phyloP scores from a whole-genome alignment of 345 rosid genomes.

The Nephelium lappaceum region DNA sequence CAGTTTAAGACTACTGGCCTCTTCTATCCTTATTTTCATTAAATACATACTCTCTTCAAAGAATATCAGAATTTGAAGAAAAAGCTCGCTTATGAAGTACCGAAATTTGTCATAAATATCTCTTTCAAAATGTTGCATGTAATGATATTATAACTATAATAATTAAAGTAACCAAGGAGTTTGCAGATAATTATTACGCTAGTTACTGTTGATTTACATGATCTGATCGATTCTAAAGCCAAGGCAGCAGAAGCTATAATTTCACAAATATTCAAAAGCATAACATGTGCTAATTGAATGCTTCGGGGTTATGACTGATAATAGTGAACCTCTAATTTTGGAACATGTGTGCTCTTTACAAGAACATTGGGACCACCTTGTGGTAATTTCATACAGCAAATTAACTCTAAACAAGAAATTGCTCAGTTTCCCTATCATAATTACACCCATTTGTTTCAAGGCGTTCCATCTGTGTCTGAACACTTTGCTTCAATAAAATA shows the following conservation, averaged over 20 bases:
- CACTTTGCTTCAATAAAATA: too few relatives aligned
- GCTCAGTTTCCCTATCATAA: neutral
- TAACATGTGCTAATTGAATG: conserved; percentile 31
- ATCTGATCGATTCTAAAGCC: neutral
- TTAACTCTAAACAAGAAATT: neutral
- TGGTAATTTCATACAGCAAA: conserved; percentile 1
- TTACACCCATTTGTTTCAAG: conserved; percentile 9
- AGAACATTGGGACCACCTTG: conserved; percentile 35
- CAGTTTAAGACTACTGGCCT: too few relatives aligned
- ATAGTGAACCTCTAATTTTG: neutral
- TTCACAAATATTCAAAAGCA: conserved; percentile 17
- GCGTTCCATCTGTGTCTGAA: neutral
- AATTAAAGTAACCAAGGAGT: too few relatives aligned
- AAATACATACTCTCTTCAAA: neutral
- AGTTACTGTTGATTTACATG: neutral
- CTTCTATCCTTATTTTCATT: too few relatives aligned
- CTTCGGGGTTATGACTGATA: conserved; percentile 12
- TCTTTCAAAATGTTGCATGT: too few relatives aligned
- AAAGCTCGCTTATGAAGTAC: neutral
- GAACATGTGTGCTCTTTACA: neutral
- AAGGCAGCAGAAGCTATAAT: neutral
- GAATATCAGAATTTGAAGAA: too few relatives aligned
- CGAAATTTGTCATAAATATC: too few relatives aligned
- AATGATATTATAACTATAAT: too few relatives aligned
- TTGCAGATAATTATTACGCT: too few relatives aligned